Percentiles rank a stretch among this genome's conserved stretches.
These are phyloP conservation scores for Calonectria pteridis DNA, from an alignment of 2,329 filamentous ascomycete species.

Conservation along the genomic window DNA sequence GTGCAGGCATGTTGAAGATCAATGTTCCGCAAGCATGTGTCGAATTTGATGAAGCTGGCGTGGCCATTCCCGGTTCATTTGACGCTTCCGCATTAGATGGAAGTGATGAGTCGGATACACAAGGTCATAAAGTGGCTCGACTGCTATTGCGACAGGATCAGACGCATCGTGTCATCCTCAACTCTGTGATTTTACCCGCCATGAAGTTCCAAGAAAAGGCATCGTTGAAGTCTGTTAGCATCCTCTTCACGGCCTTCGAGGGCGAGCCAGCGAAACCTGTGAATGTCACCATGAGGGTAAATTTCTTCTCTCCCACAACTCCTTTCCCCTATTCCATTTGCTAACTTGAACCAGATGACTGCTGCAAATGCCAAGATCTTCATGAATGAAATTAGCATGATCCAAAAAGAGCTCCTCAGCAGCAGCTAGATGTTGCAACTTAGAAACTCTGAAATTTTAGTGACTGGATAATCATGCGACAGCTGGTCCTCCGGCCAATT, in stretches of 20 bases:
- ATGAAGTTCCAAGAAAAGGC: constrained; percentile 86
- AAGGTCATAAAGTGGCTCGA: constrained; percentile 68
- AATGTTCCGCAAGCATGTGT: constrained; percentile 76
- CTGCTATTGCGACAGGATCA: constrained; percentile 94
- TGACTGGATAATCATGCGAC: constrained; percentile 25
- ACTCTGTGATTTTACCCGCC: constrained; percentile 82
- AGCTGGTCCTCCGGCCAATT: constrained; percentile 10
- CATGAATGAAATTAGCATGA: constrained; percentile 60
- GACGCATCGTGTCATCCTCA: constrained; percentile 87
- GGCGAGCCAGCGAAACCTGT: constrained; percentile 66
- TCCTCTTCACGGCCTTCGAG: constrained; percentile 75
- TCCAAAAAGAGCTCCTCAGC: constrained; percentile 64
- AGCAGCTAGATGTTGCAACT: constrained; percentile 46
- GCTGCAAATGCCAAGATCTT: constrained; percentile 66
- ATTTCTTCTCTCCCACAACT: constrained; percentile 35
- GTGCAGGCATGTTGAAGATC: constrained; percentile 85
- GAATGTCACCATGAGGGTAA: constrained; percentile 72
- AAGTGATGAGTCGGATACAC: constrained; percentile 51
- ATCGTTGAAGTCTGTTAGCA: constrained; percentile 76
- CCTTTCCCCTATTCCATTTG: background rate
- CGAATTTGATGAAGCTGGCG: constrained; percentile 65
- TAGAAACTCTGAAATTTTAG: constrained; percentile 25
- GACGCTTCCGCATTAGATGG: constrained; percentile 66
- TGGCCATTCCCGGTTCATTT: constrained; percentile 65
- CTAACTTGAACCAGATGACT: constrained; percentile 60